A percentile compares a stretch with the other conserved stretches of the same genome.
These are phyloP conservation scores for Trichosanthes cucumerina DNA, from an alignment of 306 rosid species.

Conservation along the genomic window DNA sequence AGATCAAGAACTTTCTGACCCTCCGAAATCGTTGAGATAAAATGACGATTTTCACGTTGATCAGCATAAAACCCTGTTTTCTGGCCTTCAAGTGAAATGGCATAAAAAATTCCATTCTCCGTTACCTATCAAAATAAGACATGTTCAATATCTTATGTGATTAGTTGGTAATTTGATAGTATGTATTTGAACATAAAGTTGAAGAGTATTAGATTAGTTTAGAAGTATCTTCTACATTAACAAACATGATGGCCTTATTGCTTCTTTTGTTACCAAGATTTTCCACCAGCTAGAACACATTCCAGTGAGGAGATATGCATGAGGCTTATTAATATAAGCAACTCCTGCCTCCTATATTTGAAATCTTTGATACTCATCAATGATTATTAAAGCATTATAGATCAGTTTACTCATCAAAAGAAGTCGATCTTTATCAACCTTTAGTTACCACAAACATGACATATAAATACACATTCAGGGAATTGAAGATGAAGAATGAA, in stretches of 20 bases:
- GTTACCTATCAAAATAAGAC: slow-evolving; percentile 34
- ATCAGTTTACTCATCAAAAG: not conserved
- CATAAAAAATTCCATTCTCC: slow-evolving; percentile 63
- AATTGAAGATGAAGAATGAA: not conserved
- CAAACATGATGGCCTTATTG: not conserved
- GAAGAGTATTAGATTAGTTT: not conserved
- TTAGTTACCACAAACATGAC: not conserved
- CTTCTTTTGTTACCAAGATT: not conserved
- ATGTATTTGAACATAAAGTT: not conserved
- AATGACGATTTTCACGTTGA: slow-evolving; percentile 79
- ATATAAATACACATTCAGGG: not conserved
- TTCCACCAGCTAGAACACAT: not conserved
- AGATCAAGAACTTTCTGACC: slow-evolving; percentile 78
- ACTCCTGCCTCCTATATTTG: not conserved
- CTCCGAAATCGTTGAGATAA: slow-evolving; percentile 60
- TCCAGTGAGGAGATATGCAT: not conserved
- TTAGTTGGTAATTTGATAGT: not conserved
- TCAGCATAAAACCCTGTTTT: slow-evolving; percentile 97
- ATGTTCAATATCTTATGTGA: slow-evolving; percentile 10
- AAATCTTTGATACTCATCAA: not conserved
- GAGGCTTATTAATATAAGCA: not conserved
- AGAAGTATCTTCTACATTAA: not conserved
- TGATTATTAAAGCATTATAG: not conserved
- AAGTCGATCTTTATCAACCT: not conserved
- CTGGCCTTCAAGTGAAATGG: slow-evolving; percentile 83